Evolutionary conservation across 164 flowering plant species (phyloP).

Genomic region (Hamamelis virginiana): DNA sequence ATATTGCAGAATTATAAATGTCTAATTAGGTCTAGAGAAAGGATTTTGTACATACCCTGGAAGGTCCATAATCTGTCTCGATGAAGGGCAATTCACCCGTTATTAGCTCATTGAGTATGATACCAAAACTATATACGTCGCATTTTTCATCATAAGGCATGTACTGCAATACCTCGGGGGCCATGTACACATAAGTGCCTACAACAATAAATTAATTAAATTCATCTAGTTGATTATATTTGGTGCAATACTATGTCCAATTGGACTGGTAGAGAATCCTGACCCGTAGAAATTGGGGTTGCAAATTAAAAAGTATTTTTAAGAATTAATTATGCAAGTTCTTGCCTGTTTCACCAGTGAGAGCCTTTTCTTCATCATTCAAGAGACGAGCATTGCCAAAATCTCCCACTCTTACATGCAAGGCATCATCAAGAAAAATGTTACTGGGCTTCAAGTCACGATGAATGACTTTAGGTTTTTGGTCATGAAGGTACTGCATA

Average conservation of each 20-base stretch:
- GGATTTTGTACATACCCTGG: conserved; percentile 61
- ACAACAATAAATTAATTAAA: neutral
- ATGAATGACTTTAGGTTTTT: conserved; percentile 57
- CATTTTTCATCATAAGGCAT: conserved; percentile 67
- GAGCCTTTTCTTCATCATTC: conserved; percentile 41
- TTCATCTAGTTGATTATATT: no score
- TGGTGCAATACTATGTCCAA: no score
- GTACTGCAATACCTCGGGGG: conserved; percentile 60
- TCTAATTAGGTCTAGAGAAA: no score
- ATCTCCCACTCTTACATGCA: conserved; percentile 61
- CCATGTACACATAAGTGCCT: conserved; percentile 81
- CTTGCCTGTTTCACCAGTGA: conserved; percentile 69
- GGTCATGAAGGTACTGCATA: conserved; percentile 68
- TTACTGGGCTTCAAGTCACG: conserved; percentile 74
- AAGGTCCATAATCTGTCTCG: conserved; percentile 48
- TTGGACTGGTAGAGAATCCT: no score
- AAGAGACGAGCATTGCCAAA: conserved; percentile 70
- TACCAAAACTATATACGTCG: conserved; percentile 63
- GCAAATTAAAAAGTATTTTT: no score
- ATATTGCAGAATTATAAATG: no score
- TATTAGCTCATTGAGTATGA: conserved; percentile 63
- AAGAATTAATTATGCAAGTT: neutral
- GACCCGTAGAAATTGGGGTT: no score
- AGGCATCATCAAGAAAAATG: conserved; percentile 51
- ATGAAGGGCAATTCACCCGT: conserved; percentile 66